These are phyloP conservation scores for Arthrinium phaeospermum DNA, from an alignment of 2,329 filamentous ascomycete species.

Conservation along the genomic window DNA sequence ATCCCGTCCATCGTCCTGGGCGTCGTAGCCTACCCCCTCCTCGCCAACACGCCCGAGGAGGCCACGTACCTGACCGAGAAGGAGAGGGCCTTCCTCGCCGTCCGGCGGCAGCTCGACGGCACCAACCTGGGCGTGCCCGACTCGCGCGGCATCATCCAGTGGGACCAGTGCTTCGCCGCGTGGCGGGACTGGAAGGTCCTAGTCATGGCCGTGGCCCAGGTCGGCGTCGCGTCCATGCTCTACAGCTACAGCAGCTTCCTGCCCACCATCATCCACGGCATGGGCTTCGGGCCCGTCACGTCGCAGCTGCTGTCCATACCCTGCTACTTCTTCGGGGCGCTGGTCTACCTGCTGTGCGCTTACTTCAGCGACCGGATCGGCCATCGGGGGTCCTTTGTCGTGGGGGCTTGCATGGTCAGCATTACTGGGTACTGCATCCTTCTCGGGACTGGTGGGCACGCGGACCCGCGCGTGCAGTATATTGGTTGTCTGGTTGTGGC, in stretches of 20 bases:
- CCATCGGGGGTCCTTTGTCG: constrained; percentile 38
- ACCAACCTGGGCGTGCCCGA: not conserved
- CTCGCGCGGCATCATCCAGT: constrained; percentile 49
- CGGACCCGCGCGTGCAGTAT: constrained; percentile 20
- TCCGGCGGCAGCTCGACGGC: not conserved
- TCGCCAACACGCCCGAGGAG: constrained; percentile 58
- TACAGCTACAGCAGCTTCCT: constrained; percentile 66
- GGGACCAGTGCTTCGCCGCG: constrained; percentile 49
- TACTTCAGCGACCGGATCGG: constrained; percentile 51
- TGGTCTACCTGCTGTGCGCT: constrained; percentile 51
- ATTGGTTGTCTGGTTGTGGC: constrained; percentile 23
- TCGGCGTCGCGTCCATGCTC: constrained; percentile 50
- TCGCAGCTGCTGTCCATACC: constrained; percentile 62
- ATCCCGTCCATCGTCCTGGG: constrained; percentile 57
- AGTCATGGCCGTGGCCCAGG: constrained; percentile 55
- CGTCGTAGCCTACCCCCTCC: constrained; percentile 54
- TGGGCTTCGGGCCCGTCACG: constrained; percentile 57
- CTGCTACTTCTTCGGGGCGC: constrained; percentile 57
- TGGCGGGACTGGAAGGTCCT: constrained; percentile 43
- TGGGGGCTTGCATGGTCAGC: constrained; percentile 21
- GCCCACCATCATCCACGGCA: constrained; percentile 58
- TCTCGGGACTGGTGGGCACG: constrained; percentile 17
- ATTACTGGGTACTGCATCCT: constrained; percentile 20
- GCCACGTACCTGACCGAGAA: constrained; percentile 24
- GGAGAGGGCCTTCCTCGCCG: not conserved